phyloP scores from a whole-genome alignment of 345 rosid genomes.

The Firmiana major region DNA sequence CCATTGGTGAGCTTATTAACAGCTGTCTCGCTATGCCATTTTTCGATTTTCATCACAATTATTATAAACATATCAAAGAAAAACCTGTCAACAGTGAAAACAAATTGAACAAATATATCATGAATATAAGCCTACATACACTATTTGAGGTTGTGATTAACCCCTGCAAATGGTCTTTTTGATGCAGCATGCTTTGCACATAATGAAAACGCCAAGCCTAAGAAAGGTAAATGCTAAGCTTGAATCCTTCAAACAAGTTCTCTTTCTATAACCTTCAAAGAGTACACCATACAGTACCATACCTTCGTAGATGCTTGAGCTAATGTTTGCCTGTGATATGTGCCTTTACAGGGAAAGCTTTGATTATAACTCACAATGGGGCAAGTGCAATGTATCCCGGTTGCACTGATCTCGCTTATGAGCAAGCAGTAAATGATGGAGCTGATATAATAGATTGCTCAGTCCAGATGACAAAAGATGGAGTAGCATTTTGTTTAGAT shows the following conservation, averaged over 20 bases:
- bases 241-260: background rate
- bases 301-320: too few species aligned
- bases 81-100: background rate
- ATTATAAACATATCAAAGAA: background rate
- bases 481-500: conserved; percentile 69
- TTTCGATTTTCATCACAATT: background rate
- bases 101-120: background rate
- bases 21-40: background rate
- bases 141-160: conserved; percentile 12
- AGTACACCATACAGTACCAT: too few species aligned
- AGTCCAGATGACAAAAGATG: conserved; percentile 85
- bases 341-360: conserved; percentile 31
- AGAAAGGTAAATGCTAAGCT: conserved; percentile 30
- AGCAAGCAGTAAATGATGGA: conserved; percentile 73
- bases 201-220: conserved; percentile 26
- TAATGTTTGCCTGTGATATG: background rate
- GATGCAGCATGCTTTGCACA: conserved; percentile 64
- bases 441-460: conserved; percentile 34
- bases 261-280: background rate
- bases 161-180: background rate
- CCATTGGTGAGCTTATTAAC: conserved; percentile 50
- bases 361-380: conserved; percentile 75
- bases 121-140: background rate
- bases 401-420: conserved; percentile 77
- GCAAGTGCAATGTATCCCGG: conserved; percentile 86